Base-by-base conservation (phyloP, 164 flowering plant genomes). In the Vitis labrusca region DNA sequence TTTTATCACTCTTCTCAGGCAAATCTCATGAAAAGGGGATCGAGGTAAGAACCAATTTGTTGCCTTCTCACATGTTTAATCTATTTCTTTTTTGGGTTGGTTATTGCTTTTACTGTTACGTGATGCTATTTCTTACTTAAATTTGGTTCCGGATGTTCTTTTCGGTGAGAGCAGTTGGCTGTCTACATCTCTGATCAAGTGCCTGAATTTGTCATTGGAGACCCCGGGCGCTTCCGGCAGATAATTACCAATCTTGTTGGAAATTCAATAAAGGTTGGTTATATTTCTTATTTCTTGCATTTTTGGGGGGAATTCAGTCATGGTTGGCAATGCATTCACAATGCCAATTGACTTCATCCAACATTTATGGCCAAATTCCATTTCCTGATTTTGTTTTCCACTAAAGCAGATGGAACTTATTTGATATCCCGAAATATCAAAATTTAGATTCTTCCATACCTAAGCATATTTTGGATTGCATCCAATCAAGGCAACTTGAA, bases 211-310 rank as follows among this genome's bases (percentile, higher is more conserved):
- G 86, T 91, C 16, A 71, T 83, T 67, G 99, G 99, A 53, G 99
- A 95, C 47, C 97, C 94, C 59, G 89, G 85, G 49, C 86, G 98
- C 3, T 91, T 95, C 68, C 74, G 89, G 70, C 98, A 95, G 80
- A 90, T 95, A 50, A 90, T 95, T 52, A 88, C 94, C 9, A 92
- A 95, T 83, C 96, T 95, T 54, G 97, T 95, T 71, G 94, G 97
- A 54, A 95, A 95, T 69, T 95, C 99, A 68, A 76, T 93, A 10
- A 95, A 95, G 94, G 99, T 94, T 54, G 7, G 89, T 69, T 23
- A 10, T 10, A 17, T 74, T 72, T 58, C 6, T 61, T 44, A 23
- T 58, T 68, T 5, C 27, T 14, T 49, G 9, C 51, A 2, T 15
- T 64, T 64, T 59, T 59, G n/a, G n/a, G 7, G 14, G 14, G 56